Base-by-base conservation (phyloP, 257 asterid genomes). In the Plantago major region DNA sequence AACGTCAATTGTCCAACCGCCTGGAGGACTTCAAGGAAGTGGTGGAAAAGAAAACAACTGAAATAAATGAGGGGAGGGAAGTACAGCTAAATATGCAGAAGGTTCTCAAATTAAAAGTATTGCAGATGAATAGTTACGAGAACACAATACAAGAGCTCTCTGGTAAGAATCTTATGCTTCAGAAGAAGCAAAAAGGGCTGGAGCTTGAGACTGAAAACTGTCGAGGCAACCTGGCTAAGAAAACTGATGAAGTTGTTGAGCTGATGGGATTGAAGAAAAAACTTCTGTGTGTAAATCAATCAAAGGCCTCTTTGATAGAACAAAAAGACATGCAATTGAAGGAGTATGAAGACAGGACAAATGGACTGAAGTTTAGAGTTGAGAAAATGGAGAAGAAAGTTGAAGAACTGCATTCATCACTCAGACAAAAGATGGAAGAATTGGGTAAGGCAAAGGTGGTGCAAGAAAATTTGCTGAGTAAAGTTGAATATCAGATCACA, bases 211-310 rank as follows among this genome's bases (percentile, higher is more conserved):
- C 55, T 57, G 82, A 70, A 63, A 75, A 73, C 53, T 66, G 84
- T 73, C 72, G 64, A 58, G 60, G 49, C 58, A 86, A 81, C 75
- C 71, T 84, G 51, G 73, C 57, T 72, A 74, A 67, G 71, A 87
- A 82, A 78, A 72, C 81, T 12, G 68, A 58, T 78, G 95, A 86
- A 76, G 78, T 77, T 67, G 95, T 82, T 60, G 82, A 73, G 46
- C 71, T 63, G 59, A 80, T 77, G 84, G 75, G 70, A 58, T 71
- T 79, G 68, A 82, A 82, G 62, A 75, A 72, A 62, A 75, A 74
- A 81, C 85, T 87, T 66, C 84, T 87, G 63, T 76, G 70, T 48
- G 37, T 74, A 43, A 73, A 79, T 68, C 81, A 79, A 52, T 72
- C 76, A n/a, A 74, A 80, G 11, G 59, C 78, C 45, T 69, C 87